A percentile compares a stretch with the other conserved stretches of the same genome.
Conservation (phyloP, 495 filamentous ascomycete species). For the Parathielavia appendiculata region DNA sequence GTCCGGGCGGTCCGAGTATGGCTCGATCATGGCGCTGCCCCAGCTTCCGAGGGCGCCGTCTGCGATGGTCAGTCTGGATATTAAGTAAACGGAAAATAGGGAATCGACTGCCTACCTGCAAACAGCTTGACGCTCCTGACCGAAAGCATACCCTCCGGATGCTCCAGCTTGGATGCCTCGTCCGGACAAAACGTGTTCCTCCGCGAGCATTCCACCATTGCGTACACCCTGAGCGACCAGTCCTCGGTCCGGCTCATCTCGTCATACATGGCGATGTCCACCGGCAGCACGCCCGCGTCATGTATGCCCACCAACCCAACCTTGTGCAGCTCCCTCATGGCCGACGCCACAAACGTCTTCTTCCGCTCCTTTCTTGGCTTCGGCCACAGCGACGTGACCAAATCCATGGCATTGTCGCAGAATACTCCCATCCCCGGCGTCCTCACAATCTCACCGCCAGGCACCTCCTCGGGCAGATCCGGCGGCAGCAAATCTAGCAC, state of each 20-base stretch:
- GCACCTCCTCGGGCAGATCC: slow-evolving; percentile 47
- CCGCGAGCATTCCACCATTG: slow-evolving; percentile 58
- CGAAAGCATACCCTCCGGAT: slow-evolving; percentile 40
- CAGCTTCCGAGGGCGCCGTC: slow-evolving; percentile 62
- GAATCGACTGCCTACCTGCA: slow-evolving; percentile 38
- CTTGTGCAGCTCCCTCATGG: slow-evolving; percentile 53
- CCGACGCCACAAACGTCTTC: slow-evolving; percentile 45
- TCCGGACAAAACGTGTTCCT: slow-evolving; percentile 56
- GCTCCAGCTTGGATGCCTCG: slow-evolving; percentile 36
- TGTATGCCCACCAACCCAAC: slow-evolving; percentile 59
- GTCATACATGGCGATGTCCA: slow-evolving; percentile 48
- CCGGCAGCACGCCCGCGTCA: slow-evolving; percentile 53
- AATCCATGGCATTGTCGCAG: slow-evolving; percentile 64
- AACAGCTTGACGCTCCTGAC: slow-evolving; percentile 57
- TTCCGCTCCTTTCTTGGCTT: slow-evolving; percentile 46
- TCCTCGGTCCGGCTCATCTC: slow-evolving; percentile 42
- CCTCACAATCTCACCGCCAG: slow-evolving; percentile 54
- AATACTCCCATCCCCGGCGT: slow-evolving; percentile 59
- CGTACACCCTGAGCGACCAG: slow-evolving; percentile 55
- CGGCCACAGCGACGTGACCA: slow-evolving; percentile 51
- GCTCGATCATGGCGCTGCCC: slow-evolving; percentile 59
- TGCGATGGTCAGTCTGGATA: slow-evolving; percentile 16
- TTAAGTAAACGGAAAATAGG: background rate
- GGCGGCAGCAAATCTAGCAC: slow-evolving; percentile 51
- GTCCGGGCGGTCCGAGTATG: slow-evolving; percentile 54